Evolutionary conservation across 768 basidiomycete genomes (phyloP), one percentile per base, ranked within the genome.

Genomic region (Hericium coralloides): DNA sequence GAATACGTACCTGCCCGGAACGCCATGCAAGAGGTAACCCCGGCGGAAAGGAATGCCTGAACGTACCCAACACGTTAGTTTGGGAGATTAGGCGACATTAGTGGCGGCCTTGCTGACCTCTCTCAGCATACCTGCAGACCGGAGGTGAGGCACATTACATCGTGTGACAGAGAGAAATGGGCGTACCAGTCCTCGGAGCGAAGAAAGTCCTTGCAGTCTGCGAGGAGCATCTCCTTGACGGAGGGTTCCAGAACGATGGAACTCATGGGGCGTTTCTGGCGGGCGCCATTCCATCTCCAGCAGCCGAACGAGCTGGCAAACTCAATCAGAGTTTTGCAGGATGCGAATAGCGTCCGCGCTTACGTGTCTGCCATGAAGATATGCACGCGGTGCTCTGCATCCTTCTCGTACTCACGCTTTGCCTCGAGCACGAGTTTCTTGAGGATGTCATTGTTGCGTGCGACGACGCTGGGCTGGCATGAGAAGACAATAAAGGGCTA

Each of bases 201-300:
- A 65, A 92, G 70, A 72, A 92, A 92, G 66, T 91, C 89, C 64
- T 80, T 89, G 75, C 90, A 92, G 69, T 94, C 91, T 10, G 84
- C 81, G 22, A 92, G 73, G 57, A 92, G 82, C 89, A 93, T 93
- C 67, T 93, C 92, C 65, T 92, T 92, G 9, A 92, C 89, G 45
- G 88, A 89, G 4, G 90, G 89, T 63, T 92, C 89, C 12, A 93
- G 78, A 14, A 93, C 90, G 59, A 94, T 92, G n/a, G 90, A 92
- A 64, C 86, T 89, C 85, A 94, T 87, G 0, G 92, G 91, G 36
- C 91, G 80, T 70, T 94, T 94, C 65, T 92, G 88, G 51, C 89
- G 79, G 5, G 90, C 87, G 45, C 89, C 91, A 63, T 90, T 92
- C 86, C 89, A 92, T 56, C 89, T 77, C 92, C 92, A 94, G 64